Base-by-base conservation (phyloP, 345 rosid species). In the Eucalyptus pauciflora region DNA sequence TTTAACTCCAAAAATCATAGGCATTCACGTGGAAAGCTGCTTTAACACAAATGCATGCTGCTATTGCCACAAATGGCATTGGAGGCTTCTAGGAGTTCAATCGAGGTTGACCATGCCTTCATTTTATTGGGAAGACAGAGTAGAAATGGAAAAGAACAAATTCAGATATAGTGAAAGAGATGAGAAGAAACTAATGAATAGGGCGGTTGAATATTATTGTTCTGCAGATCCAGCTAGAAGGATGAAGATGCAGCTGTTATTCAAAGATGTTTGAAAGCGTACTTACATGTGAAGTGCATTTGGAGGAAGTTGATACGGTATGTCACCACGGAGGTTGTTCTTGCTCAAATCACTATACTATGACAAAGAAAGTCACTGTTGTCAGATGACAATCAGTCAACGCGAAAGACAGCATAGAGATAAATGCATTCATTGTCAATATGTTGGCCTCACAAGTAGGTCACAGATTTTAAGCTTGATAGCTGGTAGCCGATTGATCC, bases 301-400 rank as follows among this genome's bases (percentile, higher is more conserved):
- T 33, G 98, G 98, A 91, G 99, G 99, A 88, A 98, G 96, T 92
- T 98, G 99, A 87, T 97, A 98, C 12, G 99, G 99, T 92, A 96
- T 93, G 87, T 95, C 93, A 88, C 93, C 95, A 64, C 93, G 91
- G 89, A 98, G 95, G 89, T 97, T 96, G 97, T 98, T 97, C 91
- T 95, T 89, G 95, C 99, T 97, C 94, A 97, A 86, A 90, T 97
- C 98, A 91, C 99, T 96, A 94, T 94, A 91, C 95, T 95, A 94
- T 92, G 92, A 91, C 92, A 93, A 93, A 92, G 50, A 88, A 92
- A 91, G 51, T 89, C 62, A 87, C 52, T 71, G 62, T 50, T 86
- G 87, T 91, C 50, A 89, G 91, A 86, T 91, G 89, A 64, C 71
- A 71, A 85, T 60, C 5, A 76, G n/a, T 54, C 20, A 29, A 87